Evolutionary conservation across 345 rosid species (phyloP).

Genomic region (Rhizophora apiculata): DNA sequence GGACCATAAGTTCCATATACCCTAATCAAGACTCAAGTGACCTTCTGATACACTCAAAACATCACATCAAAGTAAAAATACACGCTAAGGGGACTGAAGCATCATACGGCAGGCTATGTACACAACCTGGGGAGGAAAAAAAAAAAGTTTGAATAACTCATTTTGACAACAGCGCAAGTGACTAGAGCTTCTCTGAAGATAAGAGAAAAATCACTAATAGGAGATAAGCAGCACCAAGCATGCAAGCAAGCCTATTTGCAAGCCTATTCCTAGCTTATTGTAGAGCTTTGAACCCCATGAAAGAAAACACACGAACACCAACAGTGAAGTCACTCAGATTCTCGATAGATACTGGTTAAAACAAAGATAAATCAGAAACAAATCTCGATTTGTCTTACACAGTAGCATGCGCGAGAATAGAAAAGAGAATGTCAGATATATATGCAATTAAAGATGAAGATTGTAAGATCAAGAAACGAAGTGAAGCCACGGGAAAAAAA

Average conservation of each 20-base stretch:
- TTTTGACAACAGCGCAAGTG: background rate
- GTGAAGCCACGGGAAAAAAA: background rate
- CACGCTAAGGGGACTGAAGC: background rate
- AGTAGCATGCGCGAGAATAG: constrained; percentile 31
- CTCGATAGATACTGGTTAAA: constrained; percentile 29
- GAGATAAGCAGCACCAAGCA: background rate
- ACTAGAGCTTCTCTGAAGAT: background rate
- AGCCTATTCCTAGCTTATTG: background rate
- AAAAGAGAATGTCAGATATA: background rate
- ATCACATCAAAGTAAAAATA: constrained; percentile 4
- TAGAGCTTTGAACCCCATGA: constrained; percentile 16
- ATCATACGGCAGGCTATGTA: background rate
- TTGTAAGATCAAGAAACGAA: constrained; percentile 2
- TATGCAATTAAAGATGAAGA: background rate
- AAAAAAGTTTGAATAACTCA: background rate
- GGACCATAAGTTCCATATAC: background rate
- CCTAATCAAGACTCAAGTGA: background rate
- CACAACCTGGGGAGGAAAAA: background rate
- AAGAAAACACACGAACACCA: background rate
- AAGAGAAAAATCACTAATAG: background rate
- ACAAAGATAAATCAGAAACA: constrained; percentile 13
- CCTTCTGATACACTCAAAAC: background rate
- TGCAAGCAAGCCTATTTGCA: constrained; percentile 6
- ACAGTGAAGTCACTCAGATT: constrained; percentile 9
- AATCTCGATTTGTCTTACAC: constrained; percentile 4